These are phyloP conservation scores for Bromus sterilis DNA, from an alignment of 176 grass and related monocot genomes.

Conservation along the genomic window DNA sequence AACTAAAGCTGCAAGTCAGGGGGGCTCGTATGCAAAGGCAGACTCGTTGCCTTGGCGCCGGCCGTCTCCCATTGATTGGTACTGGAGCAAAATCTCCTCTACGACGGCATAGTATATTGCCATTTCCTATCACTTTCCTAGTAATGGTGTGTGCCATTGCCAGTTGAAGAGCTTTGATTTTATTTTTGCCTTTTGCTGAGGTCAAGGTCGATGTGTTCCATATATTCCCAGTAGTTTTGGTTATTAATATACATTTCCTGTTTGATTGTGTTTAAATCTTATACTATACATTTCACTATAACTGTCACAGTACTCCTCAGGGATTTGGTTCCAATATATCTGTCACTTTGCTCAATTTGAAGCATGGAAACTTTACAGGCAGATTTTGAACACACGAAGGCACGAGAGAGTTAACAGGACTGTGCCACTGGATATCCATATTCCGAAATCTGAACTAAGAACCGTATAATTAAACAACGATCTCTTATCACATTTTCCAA, in stretches of 20 bases:
- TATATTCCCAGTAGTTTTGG: background rate
- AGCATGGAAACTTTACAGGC: background rate
- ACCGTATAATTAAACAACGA: background rate
- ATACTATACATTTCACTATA: background rate
- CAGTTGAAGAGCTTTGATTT: background rate
- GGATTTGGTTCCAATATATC: background rate
- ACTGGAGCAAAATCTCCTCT: too few relatives aligned
- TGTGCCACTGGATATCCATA: background rate
- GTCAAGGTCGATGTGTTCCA: conserved; percentile 4
- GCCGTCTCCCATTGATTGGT: background rate
- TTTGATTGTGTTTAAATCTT: background rate
- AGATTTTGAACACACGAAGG: background rate
- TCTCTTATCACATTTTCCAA: background rate
- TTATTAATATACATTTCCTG: background rate
- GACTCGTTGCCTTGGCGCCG: background rate
- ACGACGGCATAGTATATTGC: background rate
- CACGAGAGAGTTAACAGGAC: background rate
- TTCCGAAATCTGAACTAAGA: background rate
- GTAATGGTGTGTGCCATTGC: background rate
- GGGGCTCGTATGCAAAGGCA: background rate
- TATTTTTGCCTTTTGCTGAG: background rate
- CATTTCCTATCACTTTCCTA: conserved; percentile 3
- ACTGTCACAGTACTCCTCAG: background rate
- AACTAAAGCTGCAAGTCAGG: background rate
- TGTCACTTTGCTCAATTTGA: background rate